Evolutionary conservation across 2,329 filamentous ascomycete genomes (phyloP), one percentile per base, ranked within the genome.

Genomic region (Stagonosporopsis rhizophila): DNA sequence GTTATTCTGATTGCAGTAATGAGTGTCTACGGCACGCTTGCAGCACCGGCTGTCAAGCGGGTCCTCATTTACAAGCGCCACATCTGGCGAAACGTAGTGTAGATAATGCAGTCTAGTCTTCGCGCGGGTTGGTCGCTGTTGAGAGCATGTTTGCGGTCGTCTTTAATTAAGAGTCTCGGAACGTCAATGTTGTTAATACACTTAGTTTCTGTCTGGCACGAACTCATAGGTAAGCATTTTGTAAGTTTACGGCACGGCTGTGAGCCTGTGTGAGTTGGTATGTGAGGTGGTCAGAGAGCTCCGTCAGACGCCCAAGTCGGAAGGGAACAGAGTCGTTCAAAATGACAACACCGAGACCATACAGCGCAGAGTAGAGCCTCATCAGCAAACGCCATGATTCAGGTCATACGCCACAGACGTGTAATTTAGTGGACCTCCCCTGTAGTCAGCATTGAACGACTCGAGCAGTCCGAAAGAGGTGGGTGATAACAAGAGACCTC

Each of bases 401-500:
- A 52, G 42, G 32, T 44, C 28, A 49, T 39, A 49, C 45, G 46
- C 35, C 41, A 47, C 37, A 6, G 19, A 30, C 23, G 35, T 42
- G 47, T 38, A 37, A n/a, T 46, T 42, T 23, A 3, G 30, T 23
- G 7, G 30, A 22, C 15, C 32, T 34, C 34, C 22, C 20, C 19
- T 44, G 32, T 32, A 19, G 22, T 42, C 23, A 27, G 17, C n/a
- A 9, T 40, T 23, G 19, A 45, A 19, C 23, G 37, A 23, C 28
- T 32, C 11, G 8, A 44, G n/a, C 7, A 11, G 15, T 39, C 42
- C 42, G 27, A 39, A 48, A 17, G 35, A 25, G 42, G 48, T 14
- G 47, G 37, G 38, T 35, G 22, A 14, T 17, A 22, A 34, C 14
- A 17, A 15, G 30, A 23, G 30, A 22, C 0, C 9, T n/a, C 6